Conservation (phyloP, 2,329 filamentous ascomycete species). For the Didymosphaeria variabile region DNA sequence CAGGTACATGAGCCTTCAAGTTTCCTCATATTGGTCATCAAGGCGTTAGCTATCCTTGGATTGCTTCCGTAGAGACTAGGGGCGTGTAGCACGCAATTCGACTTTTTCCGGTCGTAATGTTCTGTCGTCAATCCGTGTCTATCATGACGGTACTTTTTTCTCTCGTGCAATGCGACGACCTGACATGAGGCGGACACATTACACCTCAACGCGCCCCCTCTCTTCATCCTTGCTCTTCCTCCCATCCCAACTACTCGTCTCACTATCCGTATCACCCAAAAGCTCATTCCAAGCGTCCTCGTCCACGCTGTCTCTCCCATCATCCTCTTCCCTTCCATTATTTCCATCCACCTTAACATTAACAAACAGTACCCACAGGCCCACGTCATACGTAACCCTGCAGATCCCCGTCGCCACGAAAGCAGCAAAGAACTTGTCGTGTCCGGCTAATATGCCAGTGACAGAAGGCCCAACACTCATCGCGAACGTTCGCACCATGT, state of each 20-base stretch:
- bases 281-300: constrained; percentile 43
- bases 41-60: no score
- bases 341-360: constrained; percentile 43
- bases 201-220: constrained; percentile 14
- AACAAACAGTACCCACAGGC: constrained; percentile 49
- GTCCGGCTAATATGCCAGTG: constrained; percentile 48
- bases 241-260: constrained; percentile 27
- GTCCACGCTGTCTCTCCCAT: constrained; percentile 22
- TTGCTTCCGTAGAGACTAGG: no score
- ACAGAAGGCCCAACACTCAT: constrained; percentile 57
- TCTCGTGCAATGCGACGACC: no score
- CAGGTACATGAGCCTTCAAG: background rate
- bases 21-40: no score
- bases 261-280: constrained; percentile 40
- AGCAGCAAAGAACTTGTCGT: constrained; percentile 48
- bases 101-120: no score
- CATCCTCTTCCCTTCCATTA: constrained; percentile 24
- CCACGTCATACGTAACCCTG: constrained; percentile 49
- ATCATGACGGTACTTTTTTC: no score
- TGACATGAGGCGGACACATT: background rate
- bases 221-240: constrained; percentile 36
- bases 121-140: no score
- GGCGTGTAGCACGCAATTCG: no score
- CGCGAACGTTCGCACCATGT: constrained; percentile 67
- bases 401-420: constrained; percentile 49